Base-by-base conservation (phyloP, 148 eudicot genomes). In the Rhododendron simsii region DNA sequence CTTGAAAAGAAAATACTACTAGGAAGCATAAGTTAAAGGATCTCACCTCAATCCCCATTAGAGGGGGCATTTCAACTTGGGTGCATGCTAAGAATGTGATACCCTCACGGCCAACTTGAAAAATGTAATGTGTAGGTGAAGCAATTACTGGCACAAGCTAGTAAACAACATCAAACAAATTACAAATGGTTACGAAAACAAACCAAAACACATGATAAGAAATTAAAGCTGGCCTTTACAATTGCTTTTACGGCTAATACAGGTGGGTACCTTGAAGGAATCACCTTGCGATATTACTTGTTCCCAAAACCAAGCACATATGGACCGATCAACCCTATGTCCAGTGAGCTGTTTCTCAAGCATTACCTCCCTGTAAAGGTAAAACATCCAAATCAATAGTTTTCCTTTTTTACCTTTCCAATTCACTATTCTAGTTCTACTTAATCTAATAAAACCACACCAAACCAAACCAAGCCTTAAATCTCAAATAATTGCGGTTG, bases 61-160 rank as follows among this genome's bases (percentile, higher is more conserved):
- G 89, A 87, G 99, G 98, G 51, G 99, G 95, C 99, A 97, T 97
- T 92, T 97, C 99, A 86, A 94, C 93, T 90, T 97, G 98, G 83
- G 98, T 89, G 91, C 99, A 97, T 13, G 99, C 98, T 83, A 97
- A 88, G 84, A 97, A 95, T 28, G 95, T 92, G 91, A 95, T 94
- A 82, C 98, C 98, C 87, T 94, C 96, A 44, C 98, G 95, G 74
- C 92, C 93, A 87, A 97, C 89, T 89, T 95, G 99, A 85, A 96
- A 95, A 82, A 96, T 89, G 90, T 96, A 96, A 92, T 96, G 98
- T 44, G 99, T 96, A 23, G 99, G 99, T 7, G 99, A 97, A 91
- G 99, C 95, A 87, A 94, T 91, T 3, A 97, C 98, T 0, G 98
- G 95, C 37, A 92, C 89, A 88, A 90, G 87, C 99, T 97, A 89